Conservation (phyloP, 2,329 filamentous ascomycete genomes). For the Neospermospora avenae region DNA sequence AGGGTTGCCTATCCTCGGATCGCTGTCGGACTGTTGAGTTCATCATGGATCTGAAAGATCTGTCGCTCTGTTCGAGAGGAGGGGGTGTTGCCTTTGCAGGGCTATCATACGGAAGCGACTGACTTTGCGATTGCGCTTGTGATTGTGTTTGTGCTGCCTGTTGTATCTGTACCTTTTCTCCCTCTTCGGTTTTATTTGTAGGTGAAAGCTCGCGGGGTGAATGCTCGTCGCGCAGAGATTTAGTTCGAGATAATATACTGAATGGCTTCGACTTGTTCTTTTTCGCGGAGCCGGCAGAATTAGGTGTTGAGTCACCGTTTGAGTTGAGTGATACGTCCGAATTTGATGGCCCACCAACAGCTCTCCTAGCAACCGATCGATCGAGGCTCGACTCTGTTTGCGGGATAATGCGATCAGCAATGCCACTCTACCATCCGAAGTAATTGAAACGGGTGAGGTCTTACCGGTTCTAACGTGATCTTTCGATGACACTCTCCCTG, state of each 20-base stretch:
- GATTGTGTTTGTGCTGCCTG: constrained; percentile 33
- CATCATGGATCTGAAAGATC: constrained; percentile 66
- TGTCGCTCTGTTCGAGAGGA: constrained; percentile 47
- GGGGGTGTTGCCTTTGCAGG: constrained; percentile 61
- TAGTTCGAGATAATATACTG: constrained; percentile 39
- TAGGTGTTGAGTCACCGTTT: constrained; percentile 17
- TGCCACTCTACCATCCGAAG: background rate
- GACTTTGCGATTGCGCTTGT: background rate
- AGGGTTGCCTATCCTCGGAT: constrained; percentile 64
- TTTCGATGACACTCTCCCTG: constrained; percentile 32
- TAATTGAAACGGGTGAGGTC: constrained; percentile 22
- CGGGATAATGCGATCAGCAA: constrained; percentile 14
- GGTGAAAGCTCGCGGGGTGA: constrained; percentile 27
- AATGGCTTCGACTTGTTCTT: constrained; percentile 36
- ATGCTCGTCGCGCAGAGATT: constrained; percentile 42
- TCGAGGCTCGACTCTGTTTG: constrained; percentile 27
- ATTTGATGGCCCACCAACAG: constrained; percentile 29
- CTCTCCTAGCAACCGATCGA: constrained; percentile 28
- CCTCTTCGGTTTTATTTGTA: constrained; percentile 21
- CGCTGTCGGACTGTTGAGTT: constrained; percentile 63
- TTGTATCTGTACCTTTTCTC: constrained; percentile 36
- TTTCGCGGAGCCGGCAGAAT: constrained; percentile 22
- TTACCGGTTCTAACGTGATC: constrained; percentile 33
- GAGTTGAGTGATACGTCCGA: constrained; percentile 30
- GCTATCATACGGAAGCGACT: background rate